Conservation (phyloP, 257 asterid species). For the Leonotis leonurus region DNA sequence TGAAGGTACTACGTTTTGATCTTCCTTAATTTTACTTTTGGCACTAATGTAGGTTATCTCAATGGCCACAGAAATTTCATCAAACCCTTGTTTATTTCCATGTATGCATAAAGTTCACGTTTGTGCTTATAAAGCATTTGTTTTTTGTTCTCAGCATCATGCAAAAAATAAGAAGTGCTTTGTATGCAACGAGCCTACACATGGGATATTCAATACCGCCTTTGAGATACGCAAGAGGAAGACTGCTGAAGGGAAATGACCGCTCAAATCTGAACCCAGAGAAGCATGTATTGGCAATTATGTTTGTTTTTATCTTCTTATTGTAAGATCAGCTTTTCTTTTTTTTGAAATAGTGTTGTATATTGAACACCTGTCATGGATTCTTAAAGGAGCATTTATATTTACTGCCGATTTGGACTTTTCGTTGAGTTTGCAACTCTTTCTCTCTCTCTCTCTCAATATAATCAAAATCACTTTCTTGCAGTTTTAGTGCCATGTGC, state of each 20-base stretch:
- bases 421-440: background rate
- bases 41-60: background rate
- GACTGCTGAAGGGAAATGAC: conserved; percentile 54
- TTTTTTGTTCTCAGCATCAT: conserved; percentile 66
- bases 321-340: conserved; percentile 7
- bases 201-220: conserved; percentile 93
- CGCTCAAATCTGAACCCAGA: background rate
- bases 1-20: conserved; percentile 46
- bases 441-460: background rate
- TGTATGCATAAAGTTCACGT: background rate
- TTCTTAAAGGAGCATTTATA: conserved; percentile 1
- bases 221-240: conserved; percentile 76
- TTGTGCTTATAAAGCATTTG: conserved; percentile 4
- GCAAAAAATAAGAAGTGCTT: conserved; percentile 90
- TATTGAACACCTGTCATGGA: background rate
- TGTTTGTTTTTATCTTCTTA: conserved; percentile 5
- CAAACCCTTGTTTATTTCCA: background rate
- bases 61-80: background rate
- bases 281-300: conserved; percentile 1
- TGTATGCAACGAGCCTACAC: conserved; percentile 94
- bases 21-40: background rate
- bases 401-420: background rate
- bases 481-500: background rate
- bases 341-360: conserved; percentile 8
- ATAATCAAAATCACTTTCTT: background rate